Base-by-base conservation (phyloP, 768 basidiomycete species). In the Tricholoma furcatifolium region DNA sequence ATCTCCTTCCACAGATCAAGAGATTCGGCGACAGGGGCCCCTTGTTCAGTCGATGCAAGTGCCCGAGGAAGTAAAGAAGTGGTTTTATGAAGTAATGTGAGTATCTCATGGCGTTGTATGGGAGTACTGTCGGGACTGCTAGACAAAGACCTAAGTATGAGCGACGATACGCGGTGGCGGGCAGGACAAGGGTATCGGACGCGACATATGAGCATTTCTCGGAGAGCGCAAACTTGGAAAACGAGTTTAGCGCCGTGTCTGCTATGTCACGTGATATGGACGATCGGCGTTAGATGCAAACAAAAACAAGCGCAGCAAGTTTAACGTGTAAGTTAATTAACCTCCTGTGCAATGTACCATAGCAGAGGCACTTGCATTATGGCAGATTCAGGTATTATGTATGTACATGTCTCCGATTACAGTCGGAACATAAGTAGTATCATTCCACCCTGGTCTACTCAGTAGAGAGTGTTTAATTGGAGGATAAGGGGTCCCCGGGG, bases 41-140 rank as follows among this genome's bases (percentile, higher is more conserved):
- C 39, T 35, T 49, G 55, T 9, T 53, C 54, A 27, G 18, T 32
- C 17, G 56, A 38, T 14, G 71, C 64, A 34, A 80, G 70, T 15
- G 75, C 66, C 27, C 73, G 72, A 34, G 78, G 80, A 7, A 85
- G 53, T 2, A 85, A 59, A 5, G 72, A 65, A 7, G 66, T 65
- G 1, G 75, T 75, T 64, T 77, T 81, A 61, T 83, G 78, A 31
- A 84, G 65, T 10, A 83, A 58, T 6, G 74, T 77, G 45, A 80
- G 69, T 10, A 74, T 65, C 50, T 74, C 59, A 36, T 54, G 52
- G 48, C 41, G 55, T 23, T 39, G 47, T 3, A 47, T 11, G 31
- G 40, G 41, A 6, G 30, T 21, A 43, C 47, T 47, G 15, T 39
- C 41, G 6, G 47, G 9, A 39, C 45, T 7, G 18, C 45, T 12